Evolutionary conservation across 768 basidiomycete genomes (phyloP), one percentile per base, ranked within the genome.

Genomic region (Cystobasidium tubakii): DNA sequence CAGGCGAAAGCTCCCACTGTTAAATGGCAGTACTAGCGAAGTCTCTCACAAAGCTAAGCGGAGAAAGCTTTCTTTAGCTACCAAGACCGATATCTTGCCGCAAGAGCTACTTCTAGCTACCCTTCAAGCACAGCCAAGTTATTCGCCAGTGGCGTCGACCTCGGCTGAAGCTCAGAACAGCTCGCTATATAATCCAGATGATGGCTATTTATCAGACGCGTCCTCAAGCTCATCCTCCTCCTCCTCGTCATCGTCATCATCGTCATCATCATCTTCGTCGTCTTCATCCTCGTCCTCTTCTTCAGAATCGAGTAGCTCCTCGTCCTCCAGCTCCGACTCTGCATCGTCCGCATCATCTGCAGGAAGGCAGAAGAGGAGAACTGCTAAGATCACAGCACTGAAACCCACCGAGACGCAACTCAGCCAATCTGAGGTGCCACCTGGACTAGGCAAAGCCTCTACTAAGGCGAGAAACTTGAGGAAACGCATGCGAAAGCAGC

Each of bases 341-440:
- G 25, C 43, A 46, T 71, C 69, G 1, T 34, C 69, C 21, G 13
- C 67, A 17, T 44, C 23, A 3, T 43, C 65, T 66, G 19, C 34
- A 7, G 15, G 17, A 23, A 7, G n/a, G 7, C 54, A 7, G n/a
- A 31, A 13, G 9, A 57, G 13, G 23, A 31, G 31, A 7, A 57
- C 7, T 21, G 31, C n/a, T n/a, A n/a, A n/a, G n/a, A n/a, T n/a
- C n/a, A n/a, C n/a, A n/a, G n/a, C n/a, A n/a, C n/a, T n/a, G n/a
- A n/a, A n/a, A n/a, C n/a, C n/a, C n/a, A n/a, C n/a, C n/a, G n/a
- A n/a, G n/a, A n/a, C n/a, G n/a, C n/a, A n/a, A n/a, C n/a, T n/a
- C n/a, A n/a, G n/a, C n/a, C 42, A 44, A 42, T 29, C 29, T 23
- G 42, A 53, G 2, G 69, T 71, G 1, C 69, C 69, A 34, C 69